Conservation (phyloP, 805 yeast species). For the Metschnikowia bowlesiae region DNA sequence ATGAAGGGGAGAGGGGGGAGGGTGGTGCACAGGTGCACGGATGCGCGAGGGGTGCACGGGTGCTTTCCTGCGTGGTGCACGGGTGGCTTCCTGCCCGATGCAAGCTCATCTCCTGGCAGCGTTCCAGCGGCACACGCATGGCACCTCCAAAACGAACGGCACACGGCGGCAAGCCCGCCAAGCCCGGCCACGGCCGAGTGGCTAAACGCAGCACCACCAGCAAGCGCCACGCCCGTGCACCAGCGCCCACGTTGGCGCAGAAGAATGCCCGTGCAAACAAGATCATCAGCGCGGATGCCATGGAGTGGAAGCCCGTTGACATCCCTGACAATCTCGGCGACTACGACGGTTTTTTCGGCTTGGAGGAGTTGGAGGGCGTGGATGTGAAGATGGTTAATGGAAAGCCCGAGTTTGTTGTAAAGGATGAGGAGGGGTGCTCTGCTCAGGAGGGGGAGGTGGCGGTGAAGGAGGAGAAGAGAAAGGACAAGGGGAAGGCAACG, state of each 20-base stretch:
- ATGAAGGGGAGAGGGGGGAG: no score
- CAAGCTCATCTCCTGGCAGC: not conserved
- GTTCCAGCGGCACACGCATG: not conserved
- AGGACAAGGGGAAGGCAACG: slow-evolving; percentile 14
- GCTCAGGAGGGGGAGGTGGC: slow-evolving; percentile 21
- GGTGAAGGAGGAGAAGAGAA: slow-evolving; percentile 6
- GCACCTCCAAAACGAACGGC: not conserved
- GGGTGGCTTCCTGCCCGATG: not conserved
- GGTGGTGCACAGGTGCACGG: not conserved
- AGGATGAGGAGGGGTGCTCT: slow-evolving; percentile 27
- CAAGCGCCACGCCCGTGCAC: slow-evolving; percentile 9
- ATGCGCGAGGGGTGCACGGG: not conserved
- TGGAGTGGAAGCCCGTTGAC: slow-evolving; percentile 78
- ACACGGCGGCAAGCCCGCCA: not conserved
- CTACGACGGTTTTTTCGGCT: slow-evolving; percentile 85
- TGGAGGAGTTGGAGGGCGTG: slow-evolving; percentile 93
- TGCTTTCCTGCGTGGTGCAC: no score
- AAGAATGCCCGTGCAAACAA: slow-evolving; percentile 30
- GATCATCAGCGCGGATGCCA: slow-evolving; percentile 45
- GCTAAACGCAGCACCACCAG: not conserved
- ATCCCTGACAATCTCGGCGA: slow-evolving; percentile 82
- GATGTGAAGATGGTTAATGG: slow-evolving; percentile 74
- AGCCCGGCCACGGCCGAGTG: not conserved
- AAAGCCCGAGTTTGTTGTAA: slow-evolving; percentile 48
- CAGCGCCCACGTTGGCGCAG: slow-evolving; percentile 26